These are phyloP conservation scores for Solanum hybrid DNA, from an alignment of 305 asterid species.

Conservation along the genomic window DNA sequence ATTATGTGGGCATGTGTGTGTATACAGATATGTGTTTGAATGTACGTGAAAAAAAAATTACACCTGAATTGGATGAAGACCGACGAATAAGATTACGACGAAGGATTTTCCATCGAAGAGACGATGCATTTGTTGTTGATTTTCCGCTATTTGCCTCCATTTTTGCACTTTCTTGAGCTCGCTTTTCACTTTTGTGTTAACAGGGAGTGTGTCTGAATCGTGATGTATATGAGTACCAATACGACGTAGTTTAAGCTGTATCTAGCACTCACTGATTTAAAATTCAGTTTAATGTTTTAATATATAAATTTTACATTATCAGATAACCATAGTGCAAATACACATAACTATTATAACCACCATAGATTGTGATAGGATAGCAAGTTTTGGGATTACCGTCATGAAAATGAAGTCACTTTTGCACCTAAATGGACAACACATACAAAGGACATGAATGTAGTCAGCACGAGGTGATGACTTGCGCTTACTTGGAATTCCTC, in stretches of 20 bases:
- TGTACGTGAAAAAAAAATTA: not conserved
- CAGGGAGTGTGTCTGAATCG: not conserved
- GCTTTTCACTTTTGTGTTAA: not conserved
- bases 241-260: not conserved
- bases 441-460: not conserved
- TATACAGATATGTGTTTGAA: not conserved
- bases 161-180: not conserved
- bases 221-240: not conserved
- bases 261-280: not conserved
- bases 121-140: constrained; percentile 31
- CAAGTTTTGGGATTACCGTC: too few relatives aligned
- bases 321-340: too few relatives aligned
- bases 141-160: constrained; percentile 22
- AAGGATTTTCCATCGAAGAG: constrained; percentile 73
- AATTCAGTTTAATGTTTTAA: not conserved
- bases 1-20: not conserved
- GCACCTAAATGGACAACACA: too few relatives aligned
- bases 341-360: not conserved
- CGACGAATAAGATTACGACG: constrained; percentile 60
- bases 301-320: not conserved
- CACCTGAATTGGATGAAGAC: constrained; percentile 32
- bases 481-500: not conserved
- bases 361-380: not conserved
- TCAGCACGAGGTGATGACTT: not conserved
- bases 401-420: not conserved